These are phyloP conservation scores for Penium margaritaceum DNA, from an alignment of 139 green algal genomes.

Conservation along the genomic window DNA sequence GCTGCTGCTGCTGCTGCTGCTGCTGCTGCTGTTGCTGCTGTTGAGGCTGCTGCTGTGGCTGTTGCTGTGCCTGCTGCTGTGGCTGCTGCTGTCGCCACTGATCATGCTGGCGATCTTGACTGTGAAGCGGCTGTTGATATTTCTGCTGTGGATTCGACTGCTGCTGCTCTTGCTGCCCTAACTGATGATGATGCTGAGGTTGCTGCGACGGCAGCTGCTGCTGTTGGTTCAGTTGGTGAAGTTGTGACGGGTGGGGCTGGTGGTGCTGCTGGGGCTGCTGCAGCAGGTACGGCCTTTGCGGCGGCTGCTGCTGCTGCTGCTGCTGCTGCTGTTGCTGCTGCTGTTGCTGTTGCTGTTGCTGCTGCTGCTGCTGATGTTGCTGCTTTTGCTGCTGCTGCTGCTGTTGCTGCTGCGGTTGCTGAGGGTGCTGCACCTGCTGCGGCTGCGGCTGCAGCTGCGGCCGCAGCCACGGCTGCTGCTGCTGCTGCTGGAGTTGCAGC, in stretches of 20 bases:
- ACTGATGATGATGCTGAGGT: neutral
- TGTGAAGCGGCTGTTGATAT: too few relatives aligned
- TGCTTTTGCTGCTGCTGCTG: too few relatives aligned
- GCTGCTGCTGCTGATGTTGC: neutral
- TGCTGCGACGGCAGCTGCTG: neutral
- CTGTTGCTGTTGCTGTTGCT: neutral
- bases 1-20: neutral
- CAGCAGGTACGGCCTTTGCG: neutral
- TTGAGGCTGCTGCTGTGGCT: neutral
- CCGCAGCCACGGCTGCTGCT: neutral
- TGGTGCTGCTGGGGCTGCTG: conserved; percentile 2
- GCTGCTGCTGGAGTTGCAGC: neutral
- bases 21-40: neutral
- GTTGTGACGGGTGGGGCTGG: neutral
- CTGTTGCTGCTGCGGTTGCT: too few relatives aligned
- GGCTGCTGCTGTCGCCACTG: conserved; percentile 1
- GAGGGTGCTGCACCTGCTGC: too few relatives aligned
- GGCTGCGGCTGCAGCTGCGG: conserved; percentile 1
- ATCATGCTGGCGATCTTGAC: neutral
- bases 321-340: conserved; percentile 4
- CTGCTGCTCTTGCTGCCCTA: neutral
- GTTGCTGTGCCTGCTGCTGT: neutral
- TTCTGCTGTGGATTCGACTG: conserved; percentile 1
- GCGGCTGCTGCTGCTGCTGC: neutral
- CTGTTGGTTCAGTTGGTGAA: conserved; percentile 3